phyloP scores from a whole-genome alignment of 768 basidiomycete species.

The Cyclocybe aegerita region DNA sequence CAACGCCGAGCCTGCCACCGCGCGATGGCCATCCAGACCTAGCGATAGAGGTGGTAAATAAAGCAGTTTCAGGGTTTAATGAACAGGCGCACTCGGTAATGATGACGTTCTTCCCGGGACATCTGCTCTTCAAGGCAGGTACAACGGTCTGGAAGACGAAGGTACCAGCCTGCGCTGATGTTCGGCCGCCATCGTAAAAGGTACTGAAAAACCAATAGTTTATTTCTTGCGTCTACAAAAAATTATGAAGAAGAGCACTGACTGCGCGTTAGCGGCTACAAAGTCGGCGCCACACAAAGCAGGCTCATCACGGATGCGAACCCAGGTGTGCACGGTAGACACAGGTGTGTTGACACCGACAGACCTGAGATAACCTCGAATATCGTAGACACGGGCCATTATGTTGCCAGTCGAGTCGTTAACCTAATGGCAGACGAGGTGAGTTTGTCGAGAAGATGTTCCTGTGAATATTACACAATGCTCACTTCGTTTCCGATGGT shows the following conservation, averaged over 20 bases:
- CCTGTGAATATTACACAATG: neutral
- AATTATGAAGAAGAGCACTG: constrained; percentile 2
- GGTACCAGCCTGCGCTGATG: constrained; percentile 28
- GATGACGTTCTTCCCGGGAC: constrained; percentile 31
- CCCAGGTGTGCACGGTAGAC: constrained; percentile 39
- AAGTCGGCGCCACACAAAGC: constrained; percentile 35
- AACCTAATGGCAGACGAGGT: constrained; percentile 17
- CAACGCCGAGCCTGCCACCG: constrained; percentile 24
- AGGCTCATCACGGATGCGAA: constrained; percentile 29
- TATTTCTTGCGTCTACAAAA: neutral
- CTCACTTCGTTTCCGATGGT: constrained; percentile 38
- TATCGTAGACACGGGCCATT: constrained; percentile 34
- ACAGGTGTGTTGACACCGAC: constrained; percentile 33
- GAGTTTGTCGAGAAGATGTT: neutral
- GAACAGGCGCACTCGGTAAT: constrained; percentile 32
- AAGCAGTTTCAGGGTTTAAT: neutral
- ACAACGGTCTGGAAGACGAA: constrained; percentile 36
- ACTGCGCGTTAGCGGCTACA: constrained; percentile 41
- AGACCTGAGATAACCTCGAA: constrained; percentile 30
- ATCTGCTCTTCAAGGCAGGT: constrained; percentile 29
- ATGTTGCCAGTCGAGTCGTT: constrained; percentile 30
- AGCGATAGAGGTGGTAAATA: neutral
- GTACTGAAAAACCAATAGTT: constrained; percentile 19
- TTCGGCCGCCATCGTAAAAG: constrained; percentile 31
- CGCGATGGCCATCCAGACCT: constrained; percentile 41